Percentiles rank a stretch among this genome's conserved stretches.
Conservation (phyloP, 1,284 basidiomycete genomes). For the Trichosporon inkin region DNA sequence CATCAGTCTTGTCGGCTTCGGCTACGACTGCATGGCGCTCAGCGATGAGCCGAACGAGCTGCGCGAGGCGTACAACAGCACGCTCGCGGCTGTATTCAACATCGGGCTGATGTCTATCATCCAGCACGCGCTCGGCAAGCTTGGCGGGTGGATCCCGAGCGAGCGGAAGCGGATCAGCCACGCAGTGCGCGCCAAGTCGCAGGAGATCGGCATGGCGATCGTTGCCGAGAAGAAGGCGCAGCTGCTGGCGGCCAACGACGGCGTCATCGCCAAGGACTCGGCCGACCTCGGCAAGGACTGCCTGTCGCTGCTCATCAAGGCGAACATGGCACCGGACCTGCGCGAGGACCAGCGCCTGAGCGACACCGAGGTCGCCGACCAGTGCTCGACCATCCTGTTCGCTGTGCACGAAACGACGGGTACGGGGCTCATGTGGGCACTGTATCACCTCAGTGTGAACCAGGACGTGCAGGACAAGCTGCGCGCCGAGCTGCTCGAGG, state of each 20-base stretch:
- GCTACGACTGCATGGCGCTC: slow-evolving; percentile 55
- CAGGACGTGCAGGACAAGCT: slow-evolving; percentile 58
- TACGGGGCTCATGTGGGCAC: slow-evolving; percentile 66
- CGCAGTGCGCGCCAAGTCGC: slow-evolving; percentile 3
- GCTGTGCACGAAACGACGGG: slow-evolving; percentile 72
- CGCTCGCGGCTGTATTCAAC: slow-evolving; percentile 7
- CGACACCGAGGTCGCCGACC: slow-evolving; percentile 63
- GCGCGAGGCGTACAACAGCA: slow-evolving; percentile 49
- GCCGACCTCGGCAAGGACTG: slow-evolving; percentile 54
- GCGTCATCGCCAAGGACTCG: slow-evolving; percentile 43
- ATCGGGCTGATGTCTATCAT: slow-evolving; percentile 54
- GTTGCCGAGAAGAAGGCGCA: slow-evolving; percentile 27
- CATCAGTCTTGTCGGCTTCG: slow-evolving; percentile 64
- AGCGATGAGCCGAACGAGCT: slow-evolving; percentile 30
- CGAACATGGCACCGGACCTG: slow-evolving; percentile 59
- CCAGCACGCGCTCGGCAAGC: slow-evolving; percentile 51
- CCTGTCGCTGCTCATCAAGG: slow-evolving; percentile 57
- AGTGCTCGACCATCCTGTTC: slow-evolving; percentile 68
- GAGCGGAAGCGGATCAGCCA: background rate
- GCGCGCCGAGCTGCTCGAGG: slow-evolving; percentile 55
- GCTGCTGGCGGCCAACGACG: slow-evolving; percentile 53
- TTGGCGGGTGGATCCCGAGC: slow-evolving; percentile 51
- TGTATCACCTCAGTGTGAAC: slow-evolving; percentile 62
- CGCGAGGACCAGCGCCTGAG: slow-evolving; percentile 58
- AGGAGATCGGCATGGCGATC: background rate